Evolutionary conservation across 2,329 filamentous ascomycete genomes (phyloP).

Genomic region (Talaromyces sp.): DNA sequence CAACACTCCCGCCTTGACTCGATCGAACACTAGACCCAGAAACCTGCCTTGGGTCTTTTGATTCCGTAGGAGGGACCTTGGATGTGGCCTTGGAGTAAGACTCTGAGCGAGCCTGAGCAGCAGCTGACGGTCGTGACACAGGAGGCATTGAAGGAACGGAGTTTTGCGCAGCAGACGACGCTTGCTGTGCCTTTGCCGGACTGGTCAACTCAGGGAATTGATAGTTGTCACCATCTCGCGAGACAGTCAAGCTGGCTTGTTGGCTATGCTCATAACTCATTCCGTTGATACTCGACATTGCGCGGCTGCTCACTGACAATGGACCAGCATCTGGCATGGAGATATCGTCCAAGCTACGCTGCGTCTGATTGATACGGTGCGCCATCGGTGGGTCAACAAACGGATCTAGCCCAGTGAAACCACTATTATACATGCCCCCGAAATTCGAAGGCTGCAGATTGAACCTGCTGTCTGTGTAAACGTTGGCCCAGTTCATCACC

Average conservation of each 20-base stretch:
- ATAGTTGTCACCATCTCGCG: slow-evolving; percentile 32
- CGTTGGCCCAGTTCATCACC: slow-evolving; percentile 4
- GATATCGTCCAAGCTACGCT: slow-evolving; percentile 38
- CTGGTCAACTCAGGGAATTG: slow-evolving; percentile 33
- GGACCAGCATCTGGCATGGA: slow-evolving; percentile 44
- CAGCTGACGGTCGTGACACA: slow-evolving; percentile 22
- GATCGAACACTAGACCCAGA: slow-evolving; percentile 28
- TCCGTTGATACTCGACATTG: slow-evolving; percentile 36
- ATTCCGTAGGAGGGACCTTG: slow-evolving; percentile 3
- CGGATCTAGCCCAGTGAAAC: slow-evolving; percentile 24
- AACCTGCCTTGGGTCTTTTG: slow-evolving; percentile 17
- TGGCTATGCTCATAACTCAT: slow-evolving; percentile 39
- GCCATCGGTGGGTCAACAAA: slow-evolving; percentile 34
- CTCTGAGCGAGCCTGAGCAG: slow-evolving; percentile 22
- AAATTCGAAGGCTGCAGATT: slow-evolving; percentile 5
- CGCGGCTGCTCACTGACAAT: slow-evolving; percentile 34
- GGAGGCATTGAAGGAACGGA: slow-evolving; percentile 20
- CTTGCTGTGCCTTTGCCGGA: slow-evolving; percentile 24
- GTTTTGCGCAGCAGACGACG: slow-evolving; percentile 26
- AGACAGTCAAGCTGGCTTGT: slow-evolving; percentile 27
- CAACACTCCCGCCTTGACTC: slow-evolving; percentile 12
- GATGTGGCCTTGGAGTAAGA: slow-evolving; percentile 17
- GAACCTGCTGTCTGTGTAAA: slow-evolving; percentile 20
- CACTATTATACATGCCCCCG: background rate
- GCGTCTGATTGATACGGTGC: slow-evolving; percentile 24